phyloP scores from a whole-genome alignment of 2,329 filamentous ascomycete species.

The Arthrobotrys sinensis region DNA sequence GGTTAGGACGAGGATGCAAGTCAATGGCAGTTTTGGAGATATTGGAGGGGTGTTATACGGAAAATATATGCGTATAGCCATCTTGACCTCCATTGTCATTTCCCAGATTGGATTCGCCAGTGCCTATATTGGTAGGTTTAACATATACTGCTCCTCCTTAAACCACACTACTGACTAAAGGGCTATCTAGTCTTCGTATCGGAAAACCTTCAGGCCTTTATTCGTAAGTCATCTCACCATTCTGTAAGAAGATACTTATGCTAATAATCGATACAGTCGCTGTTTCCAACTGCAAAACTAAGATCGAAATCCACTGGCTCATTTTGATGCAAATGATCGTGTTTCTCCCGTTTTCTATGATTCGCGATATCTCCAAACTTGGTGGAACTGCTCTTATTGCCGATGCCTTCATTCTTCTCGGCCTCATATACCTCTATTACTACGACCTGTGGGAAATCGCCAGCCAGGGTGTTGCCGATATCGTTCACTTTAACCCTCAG shows the following conservation, averaged over 20 bases:
- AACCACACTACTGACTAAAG: conserved; percentile 66
- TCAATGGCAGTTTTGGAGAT: conserved; percentile 94
- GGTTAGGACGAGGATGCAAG: conserved; percentile 84
- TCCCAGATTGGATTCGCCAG: conserved; percentile 75
- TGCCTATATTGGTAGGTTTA: conserved; percentile 63
- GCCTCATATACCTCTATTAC: conserved; percentile 94
- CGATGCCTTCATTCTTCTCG: conserved; percentile 93
- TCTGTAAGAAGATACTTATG: neutral
- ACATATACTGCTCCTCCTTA: conserved; percentile 76
- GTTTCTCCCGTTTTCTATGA: conserved; percentile 92
- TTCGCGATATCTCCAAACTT: conserved; percentile 97
- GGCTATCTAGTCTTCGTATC: conserved; percentile 82
- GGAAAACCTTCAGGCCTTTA: conserved; percentile 94
- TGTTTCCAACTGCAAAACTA: conserved; percentile 86
- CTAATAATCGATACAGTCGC: conserved; percentile 71
- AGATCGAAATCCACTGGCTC: conserved; percentile 88
- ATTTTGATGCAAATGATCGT: conserved; percentile 96
- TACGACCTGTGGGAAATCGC: conserved; percentile 90
- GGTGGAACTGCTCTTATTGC: conserved; percentile 94
- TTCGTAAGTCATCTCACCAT: conserved; percentile 68
- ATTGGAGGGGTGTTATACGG: conserved; percentile 94
- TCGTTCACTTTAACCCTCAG: conserved; percentile 88
- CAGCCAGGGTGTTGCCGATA: conserved; percentile 80
- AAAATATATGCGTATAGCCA: conserved; percentile 87
- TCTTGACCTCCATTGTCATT: conserved; percentile 91